Evolutionary conservation across 257 asterid species (phyloP), one percentile per base, ranked within the genome.

Genomic region (Ilex aquifolium): DNA sequence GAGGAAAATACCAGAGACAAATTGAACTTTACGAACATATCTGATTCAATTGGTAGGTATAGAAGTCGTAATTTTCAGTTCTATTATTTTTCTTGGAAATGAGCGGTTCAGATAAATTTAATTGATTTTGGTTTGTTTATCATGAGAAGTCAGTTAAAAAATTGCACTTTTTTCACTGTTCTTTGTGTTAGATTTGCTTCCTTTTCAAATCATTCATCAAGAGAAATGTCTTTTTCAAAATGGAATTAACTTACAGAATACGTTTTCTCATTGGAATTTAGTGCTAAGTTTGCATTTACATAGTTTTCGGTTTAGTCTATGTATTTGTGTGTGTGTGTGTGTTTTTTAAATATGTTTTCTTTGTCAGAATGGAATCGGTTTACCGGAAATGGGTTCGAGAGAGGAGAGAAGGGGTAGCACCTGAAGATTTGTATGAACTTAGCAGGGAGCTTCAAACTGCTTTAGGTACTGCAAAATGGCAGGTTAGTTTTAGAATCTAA

Each of bases 391-490:
- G 95, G 95, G 65, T 77, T 59, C 69, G 85, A 68, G 90, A 91
- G 71, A 79, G 82, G 81, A 82, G 74, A 74, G 93, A 82, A 78
- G 87, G 74, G 29, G 60, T 58, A 64, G 61, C 72, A 48, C 72
- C 83, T 78, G 87, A 73, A 67, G 73, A 73, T 65, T 80, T 82
- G 67, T 82, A 85, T 61, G 95, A 83, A 55, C 78, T 85, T 29
- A 55, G 67, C 61, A 73, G 96, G 78, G 97, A 85, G 76, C 92
- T 90, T 76, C 96, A 80, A 30, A 90, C 83, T 84, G 82, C 96
- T 77, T 69, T 90, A 69, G 91, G 90, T 73, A 90, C 96, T 58
- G 90, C 97, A 56, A 90, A 90, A 71, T 90, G 97, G 97, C 97
- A 90, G 97, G 97, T 90, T 48, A 31, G 74, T 48, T 56, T 31